Base-by-base conservation (phyloP, 768 basidiomycete genomes). In the Nevesoporus exiguus region DNA sequence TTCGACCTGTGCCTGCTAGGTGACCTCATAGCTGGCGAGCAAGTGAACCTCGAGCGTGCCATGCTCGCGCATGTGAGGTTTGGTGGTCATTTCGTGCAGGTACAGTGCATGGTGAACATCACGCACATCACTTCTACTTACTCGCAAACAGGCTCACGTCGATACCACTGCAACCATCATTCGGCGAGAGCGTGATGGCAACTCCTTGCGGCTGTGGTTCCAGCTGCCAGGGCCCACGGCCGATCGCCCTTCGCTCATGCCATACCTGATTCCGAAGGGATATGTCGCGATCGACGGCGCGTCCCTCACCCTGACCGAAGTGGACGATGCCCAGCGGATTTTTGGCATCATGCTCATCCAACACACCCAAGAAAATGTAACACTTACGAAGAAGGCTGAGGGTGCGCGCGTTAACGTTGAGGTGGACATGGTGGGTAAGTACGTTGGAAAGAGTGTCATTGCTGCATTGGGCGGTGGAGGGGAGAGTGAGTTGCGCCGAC, bases 61-160 rank as follows among this genome's bases (percentile, higher is more conserved):
- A 93, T 98, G 92, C 86, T 84, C 21, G 86, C 88, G 5, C 90
- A 94, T 73, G 85, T 82, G 17, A 78, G 96, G 52, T 97, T 98
- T 64, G 97, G 97, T 25, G 97, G 97, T 11, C 97, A 99, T 68
- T 94, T 95, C 67, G 97, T 99, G 21, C 96, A 98, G 83, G 94
- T 91, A 64, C n/a, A n/a, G n/a, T 51, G 76, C 8, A 15, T 49
- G 19, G n/a, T 13, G 37, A 43, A 19, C 49, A 27, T 30, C 24
- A 9, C 41, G 31, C 25, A 10, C 25, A 34, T 21, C 37, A 8
- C 9, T 8, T 30, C 41, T 21, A 31, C 47, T 41, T 0, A 56
- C 54, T 17, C 44, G 34, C 44, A 34, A 19, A 34, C 29, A 98
- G 93, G 97, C 90, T 17, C 97, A 99, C 71, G 88, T 98, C 57